phyloP scores from a whole-genome alignment of 2,329 filamentous ascomycete species.

The Fusarium drepaniforme region DNA sequence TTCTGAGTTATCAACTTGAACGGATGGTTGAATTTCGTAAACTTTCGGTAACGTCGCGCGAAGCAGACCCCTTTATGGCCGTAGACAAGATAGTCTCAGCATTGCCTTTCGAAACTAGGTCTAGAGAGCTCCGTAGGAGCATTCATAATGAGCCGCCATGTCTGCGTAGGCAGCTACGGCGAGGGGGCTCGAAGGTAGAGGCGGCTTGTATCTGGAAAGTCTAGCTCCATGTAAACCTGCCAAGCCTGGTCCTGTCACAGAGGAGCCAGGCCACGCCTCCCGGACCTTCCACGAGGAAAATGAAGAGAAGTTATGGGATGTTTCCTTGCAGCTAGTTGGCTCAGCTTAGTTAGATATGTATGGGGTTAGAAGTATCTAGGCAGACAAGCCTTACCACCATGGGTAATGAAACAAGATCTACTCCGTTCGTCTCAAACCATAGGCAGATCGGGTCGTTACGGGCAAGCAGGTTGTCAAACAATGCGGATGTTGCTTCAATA shows the following conservation, averaged over 20 bases:
- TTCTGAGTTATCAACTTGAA: background rate
- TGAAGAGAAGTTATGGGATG: background rate
- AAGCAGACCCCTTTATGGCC: background rate
- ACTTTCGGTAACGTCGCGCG: background rate
- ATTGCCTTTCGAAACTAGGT: too few relatives aligned
- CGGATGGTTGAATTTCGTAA: background rate
- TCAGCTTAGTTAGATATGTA: background rate
- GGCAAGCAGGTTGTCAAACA: background rate
- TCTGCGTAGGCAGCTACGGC: background rate
- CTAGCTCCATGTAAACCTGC: background rate
- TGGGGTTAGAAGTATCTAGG: background rate
- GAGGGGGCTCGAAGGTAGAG: background rate
- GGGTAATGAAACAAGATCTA: background rate
- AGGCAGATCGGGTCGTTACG: background rate
- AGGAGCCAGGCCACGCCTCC: background rate
- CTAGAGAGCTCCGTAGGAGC: too few relatives aligned
- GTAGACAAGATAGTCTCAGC: background rate
- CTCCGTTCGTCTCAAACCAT: background rate
- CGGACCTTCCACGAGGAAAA: background rate
- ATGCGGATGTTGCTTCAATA: background rate
- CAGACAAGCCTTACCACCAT: background rate
- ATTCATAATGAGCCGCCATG: background rate
- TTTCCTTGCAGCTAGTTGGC: background rate
- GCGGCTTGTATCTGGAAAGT: background rate
- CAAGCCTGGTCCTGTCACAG: background rate